phyloP scores from a whole-genome alignment of 768 basidiomycete genomes.

The Kwoniella sp. region DNA sequence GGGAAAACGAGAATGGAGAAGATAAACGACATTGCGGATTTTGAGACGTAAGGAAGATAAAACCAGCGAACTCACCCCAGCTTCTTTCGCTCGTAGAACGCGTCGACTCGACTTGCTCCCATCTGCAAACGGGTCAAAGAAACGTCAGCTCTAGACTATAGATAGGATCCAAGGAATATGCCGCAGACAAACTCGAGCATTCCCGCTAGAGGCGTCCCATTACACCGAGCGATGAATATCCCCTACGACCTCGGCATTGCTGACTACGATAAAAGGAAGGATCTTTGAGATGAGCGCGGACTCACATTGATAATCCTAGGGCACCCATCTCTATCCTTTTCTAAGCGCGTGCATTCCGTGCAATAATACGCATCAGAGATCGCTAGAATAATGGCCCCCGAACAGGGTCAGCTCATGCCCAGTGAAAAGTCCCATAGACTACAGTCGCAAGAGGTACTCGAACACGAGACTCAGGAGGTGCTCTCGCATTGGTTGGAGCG shows the following conservation, averaged over 20 bases:
- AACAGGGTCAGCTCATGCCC: conserved; percentile 1
- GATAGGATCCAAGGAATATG: too few species aligned
- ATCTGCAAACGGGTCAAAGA: conserved; percentile 17
- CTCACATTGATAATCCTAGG: conserved; percentile 66
- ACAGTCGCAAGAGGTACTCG: too few species aligned
- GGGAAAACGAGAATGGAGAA: too few species aligned
- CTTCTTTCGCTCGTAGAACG: conserved; percentile 51
- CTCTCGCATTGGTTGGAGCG: too few species aligned
- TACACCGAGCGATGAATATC: too few species aligned
- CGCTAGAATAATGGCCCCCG: conserved; percentile 60
- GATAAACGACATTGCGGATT: not conserved
- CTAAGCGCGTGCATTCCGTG: conserved; percentile 83
- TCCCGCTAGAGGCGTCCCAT: too few species aligned
- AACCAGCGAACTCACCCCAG: conserved; percentile 50
- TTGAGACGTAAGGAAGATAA: too few species aligned
- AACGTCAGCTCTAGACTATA: not conserved
- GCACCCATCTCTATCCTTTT: conserved; percentile 97
- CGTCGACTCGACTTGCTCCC: conserved; percentile 50
- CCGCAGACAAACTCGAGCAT: too few species aligned
- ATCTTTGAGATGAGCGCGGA: not conserved
- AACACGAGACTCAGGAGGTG: too few species aligned
- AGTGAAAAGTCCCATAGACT: too few species aligned
- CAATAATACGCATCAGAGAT: conserved; percentile 99
- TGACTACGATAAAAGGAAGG: too few species aligned
- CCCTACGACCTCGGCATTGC: too few species aligned